Evolutionary conservation across 352 stramenopile genomes (phyloP).

Genomic region (Elongisporangium anandrum): DNA sequence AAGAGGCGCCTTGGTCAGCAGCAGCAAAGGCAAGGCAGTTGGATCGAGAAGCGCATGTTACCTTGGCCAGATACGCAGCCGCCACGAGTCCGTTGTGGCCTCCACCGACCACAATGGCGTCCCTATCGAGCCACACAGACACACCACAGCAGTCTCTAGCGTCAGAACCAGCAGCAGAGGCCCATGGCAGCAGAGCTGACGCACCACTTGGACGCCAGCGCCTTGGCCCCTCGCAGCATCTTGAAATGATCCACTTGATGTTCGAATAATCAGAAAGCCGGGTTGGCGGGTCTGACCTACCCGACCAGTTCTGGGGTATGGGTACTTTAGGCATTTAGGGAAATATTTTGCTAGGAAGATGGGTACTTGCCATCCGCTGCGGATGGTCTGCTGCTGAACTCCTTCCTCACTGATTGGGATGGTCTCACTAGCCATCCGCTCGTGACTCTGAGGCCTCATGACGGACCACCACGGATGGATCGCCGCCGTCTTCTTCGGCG

Average conservation of each 20-base stretch:
- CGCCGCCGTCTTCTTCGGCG: conserved; percentile 28
- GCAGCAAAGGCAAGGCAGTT: neutral
- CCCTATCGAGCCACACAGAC: conserved; percentile 23
- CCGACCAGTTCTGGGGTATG: neutral
- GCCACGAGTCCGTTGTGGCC: conserved; percentile 89
- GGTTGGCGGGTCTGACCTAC: neutral
- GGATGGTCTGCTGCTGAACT: neutral
- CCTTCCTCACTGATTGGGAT: neutral
- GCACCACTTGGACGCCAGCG: neutral
- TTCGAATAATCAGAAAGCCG: neutral
- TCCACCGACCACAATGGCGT: conserved; percentile 86
- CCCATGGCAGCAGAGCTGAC: neutral
- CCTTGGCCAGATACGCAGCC: conserved; percentile 87
- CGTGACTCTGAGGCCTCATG: too few species aligned
- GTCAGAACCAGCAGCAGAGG: neutral
- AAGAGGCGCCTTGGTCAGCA: neutral
- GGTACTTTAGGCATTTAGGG: too few species aligned
- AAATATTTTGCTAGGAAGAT: neutral
- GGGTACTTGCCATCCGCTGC: neutral
- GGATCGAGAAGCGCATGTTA: conserved; percentile 5
- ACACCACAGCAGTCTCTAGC: neutral
- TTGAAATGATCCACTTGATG: neutral
- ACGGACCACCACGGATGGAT: conserved; percentile 19
- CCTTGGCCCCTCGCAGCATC: neutral
- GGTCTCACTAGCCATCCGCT: neutral